phyloP scores from a whole-genome alignment of 371 early-diverging fungal genomes.

The Rhizopus delemar region DNA sequence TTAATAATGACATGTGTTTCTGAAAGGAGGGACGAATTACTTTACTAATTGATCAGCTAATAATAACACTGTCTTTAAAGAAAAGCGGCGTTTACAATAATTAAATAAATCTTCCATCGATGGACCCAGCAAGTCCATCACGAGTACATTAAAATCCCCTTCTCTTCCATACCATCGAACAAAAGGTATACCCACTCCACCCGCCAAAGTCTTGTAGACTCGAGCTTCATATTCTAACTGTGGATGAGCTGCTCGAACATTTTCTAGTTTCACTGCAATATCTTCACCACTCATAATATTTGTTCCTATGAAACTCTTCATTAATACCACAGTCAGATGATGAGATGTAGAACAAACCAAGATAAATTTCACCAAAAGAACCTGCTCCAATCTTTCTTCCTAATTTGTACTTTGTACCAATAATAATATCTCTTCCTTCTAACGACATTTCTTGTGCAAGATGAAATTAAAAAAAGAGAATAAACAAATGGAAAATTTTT shows the following conservation, averaged over 20 bases:
- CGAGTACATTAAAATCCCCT: constrained; percentile 92
- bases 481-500: too few species aligned
- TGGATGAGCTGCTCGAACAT: constrained; percentile 90
- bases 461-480: too few species aligned
- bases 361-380: constrained; percentile 99
- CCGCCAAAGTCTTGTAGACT: constrained; percentile 93
- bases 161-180: constrained; percentile 93
- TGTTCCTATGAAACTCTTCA: constrained; percentile 58
- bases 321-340: neutral
- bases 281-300: constrained; percentile 94
- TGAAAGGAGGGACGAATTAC: neutral
- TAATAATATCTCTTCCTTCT: constrained; percentile 50
- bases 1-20: constrained; percentile 1
- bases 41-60: constrained; percentile 96
- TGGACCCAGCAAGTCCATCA: constrained; percentile 98
- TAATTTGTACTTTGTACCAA: constrained; percentile 90
- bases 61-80: constrained; percentile 95
- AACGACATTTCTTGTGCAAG: constrained; percentile 32
- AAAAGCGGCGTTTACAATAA: constrained; percentile 96
- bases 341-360: constrained; percentile 59
- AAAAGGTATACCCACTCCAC: constrained; percentile 96
- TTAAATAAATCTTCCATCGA: constrained; percentile 98
- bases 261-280: constrained; percentile 95
- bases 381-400: constrained; percentile 98
- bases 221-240: constrained; percentile 96